Evolutionary conservation across 2,329 filamentous ascomycete genomes (phyloP), one percentile per base, ranked within the genome.

Genomic region (Talaromyces verruculosus): DNA sequence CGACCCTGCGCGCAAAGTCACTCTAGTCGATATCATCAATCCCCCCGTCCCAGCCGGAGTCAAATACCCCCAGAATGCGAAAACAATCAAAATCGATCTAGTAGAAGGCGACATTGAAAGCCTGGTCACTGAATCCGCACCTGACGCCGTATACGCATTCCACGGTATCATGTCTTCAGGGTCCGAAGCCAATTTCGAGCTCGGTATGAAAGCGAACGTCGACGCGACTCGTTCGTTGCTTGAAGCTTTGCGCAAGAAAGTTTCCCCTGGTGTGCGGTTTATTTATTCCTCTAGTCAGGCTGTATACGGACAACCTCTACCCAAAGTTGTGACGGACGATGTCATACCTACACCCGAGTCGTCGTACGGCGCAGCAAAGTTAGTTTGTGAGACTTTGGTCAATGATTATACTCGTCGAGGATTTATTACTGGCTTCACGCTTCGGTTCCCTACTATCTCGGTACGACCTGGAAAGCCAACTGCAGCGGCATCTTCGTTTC

Each of bases 161-260:
- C 87, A 89, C 75, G 87, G 87, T 68, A 88, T 89, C 79, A 89
- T 89, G 87, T 89, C 87, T 0, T 84, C 84, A 13, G 86, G 86
- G 5, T 84, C 86, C 17, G 87, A 89, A 75, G 84, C 84, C 49
- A 83, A 88, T 75, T 86, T 85, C 68, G 84, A 86, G 61, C 78
- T 88, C 1, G 86, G 85, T 2, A 79, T 88, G 67, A 80, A 78
- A 47, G 86, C 89, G 61, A 89, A 89, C 73, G 81, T 89, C 59
- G 84, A 89, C 69, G 85, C 84, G 47, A 85, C 87, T 13, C 82
- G 85, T 28, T 76, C 78, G 47, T 71, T 88, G 1, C 78, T 89
- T 2, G 83, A 88, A 60, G 77, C 80, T 7, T 80, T 89, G 19
- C 79, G 83, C 28, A 71, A 75, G 19, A 79, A 77, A 33, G 81